These are phyloP conservation scores for Cucumis hystrix DNA, from an alignment of 306 rosid genomes.

Conservation along the genomic window DNA sequence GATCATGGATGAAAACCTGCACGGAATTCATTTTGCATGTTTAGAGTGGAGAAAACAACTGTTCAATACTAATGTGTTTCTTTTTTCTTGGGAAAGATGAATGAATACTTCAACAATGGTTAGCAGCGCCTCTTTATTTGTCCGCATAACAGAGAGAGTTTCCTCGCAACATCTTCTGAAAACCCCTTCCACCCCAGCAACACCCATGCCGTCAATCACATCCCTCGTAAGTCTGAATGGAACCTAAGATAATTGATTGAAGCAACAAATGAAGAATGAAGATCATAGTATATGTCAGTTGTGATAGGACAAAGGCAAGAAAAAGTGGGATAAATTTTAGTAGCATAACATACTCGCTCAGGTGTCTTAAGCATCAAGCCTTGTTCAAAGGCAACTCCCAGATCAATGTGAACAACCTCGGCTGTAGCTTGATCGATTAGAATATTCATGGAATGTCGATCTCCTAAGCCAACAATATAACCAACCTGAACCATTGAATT, in stretches of 20 bases:
- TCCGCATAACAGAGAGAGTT: constrained; percentile 89
- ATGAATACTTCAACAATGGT: constrained; percentile 67
- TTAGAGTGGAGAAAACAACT: neutral
- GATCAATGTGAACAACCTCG: constrained; percentile 95
- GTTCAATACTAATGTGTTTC: neutral
- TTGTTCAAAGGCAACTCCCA: constrained; percentile 97
- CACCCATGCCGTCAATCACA: constrained; percentile 92
- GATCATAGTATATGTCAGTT: neutral
- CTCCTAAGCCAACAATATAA: constrained; percentile 88
- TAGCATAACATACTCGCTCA: constrained; percentile 50
- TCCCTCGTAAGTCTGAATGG: constrained; percentile 94
- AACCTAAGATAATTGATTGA: constrained; percentile 30
- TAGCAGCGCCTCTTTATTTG: constrained; percentile 83
- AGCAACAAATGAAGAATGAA: neutral
- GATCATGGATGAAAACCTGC: constrained; percentile 95
- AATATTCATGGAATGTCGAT: constrained; percentile 85
- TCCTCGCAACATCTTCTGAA: constrained; percentile 95
- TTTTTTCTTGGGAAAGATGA: neutral
- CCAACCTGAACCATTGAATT: constrained; percentile 47
- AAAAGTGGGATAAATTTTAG: neutral
- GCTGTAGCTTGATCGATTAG: constrained; percentile 87
- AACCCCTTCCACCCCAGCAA: constrained; percentile 87
- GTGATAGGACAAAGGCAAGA: neutral
- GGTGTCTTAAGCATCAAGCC: constrained; percentile 98
- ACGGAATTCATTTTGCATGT: constrained; percentile 13